Evolutionary conservation across 345 rosid species (phyloP).

Genomic region (Melastoma malabathricum): DNA sequence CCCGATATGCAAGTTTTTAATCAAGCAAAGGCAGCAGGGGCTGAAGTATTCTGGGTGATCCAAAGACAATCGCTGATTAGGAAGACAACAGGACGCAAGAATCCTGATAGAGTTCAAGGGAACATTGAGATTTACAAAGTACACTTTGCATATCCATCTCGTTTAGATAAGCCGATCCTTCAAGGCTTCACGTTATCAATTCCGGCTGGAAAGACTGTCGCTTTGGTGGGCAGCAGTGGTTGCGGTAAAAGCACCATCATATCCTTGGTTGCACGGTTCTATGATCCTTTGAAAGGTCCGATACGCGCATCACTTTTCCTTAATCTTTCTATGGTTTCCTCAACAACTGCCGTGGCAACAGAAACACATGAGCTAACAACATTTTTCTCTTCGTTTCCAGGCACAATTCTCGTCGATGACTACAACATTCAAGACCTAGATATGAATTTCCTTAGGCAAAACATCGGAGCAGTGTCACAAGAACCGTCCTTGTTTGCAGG

Average conservation of each 20-base stretch:
- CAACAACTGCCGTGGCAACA: neutral
- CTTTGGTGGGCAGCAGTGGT: conserved; percentile 52
- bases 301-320: neutral
- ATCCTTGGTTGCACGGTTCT: conserved; percentile 46
- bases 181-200: conserved; percentile 41
- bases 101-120: conserved; percentile 21
- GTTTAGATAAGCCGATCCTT: conserved; percentile 32
- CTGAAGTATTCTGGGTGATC: conserved; percentile 38
- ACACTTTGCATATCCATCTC: conserved; percentile 44
- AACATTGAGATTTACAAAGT: conserved; percentile 27
- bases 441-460: conserved; percentile 31
- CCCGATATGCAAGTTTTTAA: conserved; percentile 59
- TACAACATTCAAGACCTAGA: conserved; percentile 43
- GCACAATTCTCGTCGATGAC: conserved; percentile 33
- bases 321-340: neutral
- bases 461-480: conserved; percentile 44
- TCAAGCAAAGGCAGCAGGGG: conserved; percentile 57
- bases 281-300: conserved; percentile 41
- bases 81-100: conserved; percentile 14
- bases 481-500: conserved; percentile 56
- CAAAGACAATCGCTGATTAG: conserved; percentile 27
- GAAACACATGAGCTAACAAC: neutral
- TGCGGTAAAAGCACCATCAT: conserved; percentile 55
- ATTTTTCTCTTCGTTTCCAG: conserved; percentile 11
- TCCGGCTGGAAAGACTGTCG: conserved; percentile 45